phyloP scores from a whole-genome alignment of 257 asterid genomes.

The Lycium ferocissimum region DNA sequence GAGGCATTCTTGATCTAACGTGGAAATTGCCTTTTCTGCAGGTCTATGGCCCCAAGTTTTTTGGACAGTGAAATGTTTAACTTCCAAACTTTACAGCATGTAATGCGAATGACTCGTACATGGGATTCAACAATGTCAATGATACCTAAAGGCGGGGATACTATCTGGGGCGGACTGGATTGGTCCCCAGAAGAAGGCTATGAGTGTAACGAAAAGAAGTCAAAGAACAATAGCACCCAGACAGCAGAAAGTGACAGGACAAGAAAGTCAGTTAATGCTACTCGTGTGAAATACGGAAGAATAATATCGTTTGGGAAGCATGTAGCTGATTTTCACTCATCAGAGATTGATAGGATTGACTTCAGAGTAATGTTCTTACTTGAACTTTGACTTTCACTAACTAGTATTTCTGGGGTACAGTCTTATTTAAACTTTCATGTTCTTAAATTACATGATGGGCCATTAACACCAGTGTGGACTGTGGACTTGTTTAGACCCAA shows the following conservation, averaged over 20 bases:
- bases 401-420: neutral
- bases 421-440: neutral
- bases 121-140: slow-evolving; percentile 91
- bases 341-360: slow-evolving; percentile 61
- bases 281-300: slow-evolving; percentile 63
- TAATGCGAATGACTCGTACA: slow-evolving; percentile 80
- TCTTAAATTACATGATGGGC: neutral
- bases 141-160: slow-evolving; percentile 82
- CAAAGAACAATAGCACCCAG: slow-evolving; percentile 46
- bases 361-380: slow-evolving; percentile 60
- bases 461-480: neutral
- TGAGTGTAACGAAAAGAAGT: slow-evolving; percentile 51
- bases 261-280: slow-evolving; percentile 37
- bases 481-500: neutral
- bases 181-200: slow-evolving; percentile 87
- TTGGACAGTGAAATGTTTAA: slow-evolving; percentile 72
- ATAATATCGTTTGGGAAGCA: slow-evolving; percentile 74
- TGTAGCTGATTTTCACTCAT: slow-evolving; percentile 58
- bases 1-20: neutral
- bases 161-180: slow-evolving; percentile 85
- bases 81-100: slow-evolving; percentile 72
- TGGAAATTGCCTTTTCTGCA: slow-evolving; percentile 40
- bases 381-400: neutral
- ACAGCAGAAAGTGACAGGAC: slow-evolving; percentile 43
- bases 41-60: slow-evolving; percentile 73